Conservation (phyloP, 148 eudicot genomes). For the Amaranthus palmeri region DNA sequence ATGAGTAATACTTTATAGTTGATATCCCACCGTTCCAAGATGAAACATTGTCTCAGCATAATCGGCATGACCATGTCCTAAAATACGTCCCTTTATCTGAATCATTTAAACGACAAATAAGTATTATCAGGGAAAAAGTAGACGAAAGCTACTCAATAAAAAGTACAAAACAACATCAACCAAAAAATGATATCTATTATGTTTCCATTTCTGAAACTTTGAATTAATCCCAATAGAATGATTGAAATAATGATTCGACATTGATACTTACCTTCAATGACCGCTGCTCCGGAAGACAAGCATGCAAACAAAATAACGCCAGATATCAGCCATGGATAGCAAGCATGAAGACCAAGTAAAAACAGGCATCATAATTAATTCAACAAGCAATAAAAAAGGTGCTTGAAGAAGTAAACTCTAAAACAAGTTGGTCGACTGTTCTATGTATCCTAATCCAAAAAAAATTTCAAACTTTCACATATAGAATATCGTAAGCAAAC, state of each 20-base stretch:
- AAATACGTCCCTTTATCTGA: conserved; percentile 83
- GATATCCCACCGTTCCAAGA: conserved; percentile 67
- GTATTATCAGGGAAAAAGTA: not conserved
- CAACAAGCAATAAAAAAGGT: not conserved
- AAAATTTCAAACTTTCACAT: not conserved
- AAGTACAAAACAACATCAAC: not conserved
- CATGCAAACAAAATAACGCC: conserved; percentile 22
- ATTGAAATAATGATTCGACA: not conserved
- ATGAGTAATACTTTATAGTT: conserved; percentile 1
- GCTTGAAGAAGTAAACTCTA: not conserved
- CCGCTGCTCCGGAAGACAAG: conserved; percentile 55
- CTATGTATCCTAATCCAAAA: not conserved
- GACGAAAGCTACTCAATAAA: not conserved
- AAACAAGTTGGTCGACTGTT: not conserved
- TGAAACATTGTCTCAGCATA: conserved; percentile 97
- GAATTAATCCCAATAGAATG: not conserved
- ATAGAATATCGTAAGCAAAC: not conserved
- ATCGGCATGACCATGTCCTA: conserved; percentile 75
- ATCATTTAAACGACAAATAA: conserved; percentile 3
- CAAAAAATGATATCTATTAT: not conserved
- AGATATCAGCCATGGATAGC: conserved; percentile 13
- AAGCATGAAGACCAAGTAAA: not conserved
- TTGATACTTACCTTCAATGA: conserved; percentile 67
- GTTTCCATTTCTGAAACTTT: not conserved
- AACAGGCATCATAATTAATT: not conserved